Base-by-base conservation (phyloP, 345 rosid genomes). In the Sisymbrium altissimum region DNA sequence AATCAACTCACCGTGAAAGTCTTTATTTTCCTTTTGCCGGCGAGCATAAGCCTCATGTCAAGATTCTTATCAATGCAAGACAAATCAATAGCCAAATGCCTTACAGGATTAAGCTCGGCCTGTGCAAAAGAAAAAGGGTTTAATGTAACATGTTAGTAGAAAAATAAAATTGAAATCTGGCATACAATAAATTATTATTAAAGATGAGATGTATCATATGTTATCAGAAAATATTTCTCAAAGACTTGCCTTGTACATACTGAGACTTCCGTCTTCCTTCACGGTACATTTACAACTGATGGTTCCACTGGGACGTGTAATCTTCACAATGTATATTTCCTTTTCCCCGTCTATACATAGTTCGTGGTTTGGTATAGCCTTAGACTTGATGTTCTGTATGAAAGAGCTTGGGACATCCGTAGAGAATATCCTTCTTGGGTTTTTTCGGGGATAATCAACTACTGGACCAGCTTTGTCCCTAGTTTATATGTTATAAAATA, bases 31-130 rank as follows among this genome's bases (percentile, higher is more conserved):
- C 75, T 83, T 74, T 83, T 85, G 46, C 77, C 53, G 59, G 79
- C 55, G 6, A 87, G 70, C 85, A 81, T n/a, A 61, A 89, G 72
- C 87, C 96, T 86, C 68, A 89, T 63, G 70, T 87, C 92, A 15
- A 86, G 67, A 83, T 80, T 68, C 82, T 73, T 84, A 72, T 79
- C 71, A 41, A 85, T 83, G 77, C 92, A 89, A 3, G 89, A 86
- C 39, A 84, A 65, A 62, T 89, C 90, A 29, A 45, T 48, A 33
- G 82, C 81, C 83, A 87, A 80, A 50, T 87, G 80, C 44, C 88
- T 84, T 46, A 79, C 70, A 50, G 38, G 85, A 59, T 66, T 78
- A n/a, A 83, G 71, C 52, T 87, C 86, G 3, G 83, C 78, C 96
- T 87, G 57, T 41, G 68, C 35, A 65, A 27, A 27, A 30, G n/a